Evolutionary conservation across 306 rosid species (phyloP).

Genomic region (Dalbergia cultrata): DNA sequence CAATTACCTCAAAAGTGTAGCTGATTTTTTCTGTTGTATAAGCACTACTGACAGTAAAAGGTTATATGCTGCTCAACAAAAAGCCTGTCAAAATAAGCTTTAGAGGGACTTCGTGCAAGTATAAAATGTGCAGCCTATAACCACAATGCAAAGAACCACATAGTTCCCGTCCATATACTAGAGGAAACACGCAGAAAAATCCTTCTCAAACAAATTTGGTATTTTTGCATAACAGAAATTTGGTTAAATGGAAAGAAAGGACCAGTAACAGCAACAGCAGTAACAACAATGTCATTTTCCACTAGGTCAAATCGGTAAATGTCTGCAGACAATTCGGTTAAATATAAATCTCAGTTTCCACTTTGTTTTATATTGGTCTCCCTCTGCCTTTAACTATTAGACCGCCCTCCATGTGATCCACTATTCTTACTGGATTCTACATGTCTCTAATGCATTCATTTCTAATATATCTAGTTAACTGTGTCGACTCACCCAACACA

Average conservation of each 20-base stretch:
- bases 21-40: neutral
- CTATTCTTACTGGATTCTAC: no score
- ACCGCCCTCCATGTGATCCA: no score
- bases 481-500: neutral
- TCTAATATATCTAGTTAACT: neutral
- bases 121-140: neutral
- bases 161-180: neutral
- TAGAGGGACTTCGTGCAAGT: neutral
- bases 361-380: no score
- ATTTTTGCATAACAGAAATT: no score
- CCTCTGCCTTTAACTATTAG: no score
- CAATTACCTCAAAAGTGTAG: neutral
- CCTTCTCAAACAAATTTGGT: no score
- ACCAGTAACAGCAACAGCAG: no score
- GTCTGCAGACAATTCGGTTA: no score
- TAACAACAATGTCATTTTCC: no score
- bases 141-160: constrained; percentile 9
- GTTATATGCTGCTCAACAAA: constrained; percentile 1
- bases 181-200: no score
- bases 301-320: neutral
- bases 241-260: no score
- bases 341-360: no score
- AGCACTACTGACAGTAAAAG: neutral
- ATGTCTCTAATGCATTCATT: neutral
- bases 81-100: neutral